Evolutionary conservation across 2,329 filamentous ascomycete genomes (phyloP), one percentile per base, ranked within the genome.

Genomic region (Ophiostoma sp.): DNA sequence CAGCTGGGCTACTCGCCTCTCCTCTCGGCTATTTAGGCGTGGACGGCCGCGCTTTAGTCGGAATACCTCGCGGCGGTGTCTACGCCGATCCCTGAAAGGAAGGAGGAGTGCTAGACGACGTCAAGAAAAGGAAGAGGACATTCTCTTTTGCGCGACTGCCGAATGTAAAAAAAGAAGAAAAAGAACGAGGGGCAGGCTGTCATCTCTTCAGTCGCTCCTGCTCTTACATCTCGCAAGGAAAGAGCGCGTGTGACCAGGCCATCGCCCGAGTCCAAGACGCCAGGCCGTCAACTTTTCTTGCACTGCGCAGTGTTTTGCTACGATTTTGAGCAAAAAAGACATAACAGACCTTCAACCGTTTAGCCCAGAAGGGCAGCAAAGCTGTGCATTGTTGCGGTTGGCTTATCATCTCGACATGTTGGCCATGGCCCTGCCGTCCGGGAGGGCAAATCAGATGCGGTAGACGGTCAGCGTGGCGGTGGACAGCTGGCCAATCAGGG

Each of bases 371-470:
- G n/a, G 11, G 59, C 9, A 12, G 33, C 33, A 64, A 42, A 22
- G 42, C 9, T 15, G 36, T 52, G n/a, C 31, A 15, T 42, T 48
- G 39, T 52, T 64, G 19, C n/a, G 36, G 15, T 15, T 8, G 59
- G 45, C 70, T 71, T 72, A 66, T 72, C 59, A 42, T 22, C 17
- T 48, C 33, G 25, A 69, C 61, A 66, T 11, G 36, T 22, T 64
- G 33, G 42, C 15, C n/a, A n/a, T 59, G 61, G 17, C 52, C 39
- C 50, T 5, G 15, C 39, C 19, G 59, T 50, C 31, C 12, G 39
- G 11, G 1, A 52, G 61, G 33, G 71, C 75, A 74, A 76, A 76
- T 76, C 75, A 76, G 72, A 75, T 70, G 74, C 66, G 57, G 17
- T 19, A 42, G 45, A 70, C 52, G 45, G 57, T n/a, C 69, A n/a